A percentile compares a stretch with the other conserved stretches of the same genome.
Conservation (phyloP, 148 eudicot genomes). For the Euryodendron excelsum region DNA sequence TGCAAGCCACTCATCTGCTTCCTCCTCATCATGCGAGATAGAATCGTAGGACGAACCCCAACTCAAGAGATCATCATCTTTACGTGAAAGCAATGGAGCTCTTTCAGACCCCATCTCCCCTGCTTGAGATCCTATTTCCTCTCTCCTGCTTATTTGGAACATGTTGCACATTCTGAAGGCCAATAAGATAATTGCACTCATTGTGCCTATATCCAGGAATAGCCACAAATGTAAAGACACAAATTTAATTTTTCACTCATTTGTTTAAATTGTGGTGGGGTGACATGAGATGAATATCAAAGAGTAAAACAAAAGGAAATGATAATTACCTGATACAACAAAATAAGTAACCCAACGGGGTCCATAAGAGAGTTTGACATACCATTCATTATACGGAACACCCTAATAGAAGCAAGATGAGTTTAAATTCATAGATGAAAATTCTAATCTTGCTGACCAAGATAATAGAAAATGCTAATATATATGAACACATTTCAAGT, state of each 20-base stretch:
- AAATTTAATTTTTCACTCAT: background rate
- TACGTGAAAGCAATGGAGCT: constrained; percentile 49
- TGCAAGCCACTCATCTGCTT: constrained; percentile 27
- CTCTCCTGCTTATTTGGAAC: constrained; percentile 12
- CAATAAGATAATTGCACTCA: constrained; percentile 29
- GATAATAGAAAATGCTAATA: background rate
- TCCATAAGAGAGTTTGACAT: constrained; percentile 43
- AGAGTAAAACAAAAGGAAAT: no score
- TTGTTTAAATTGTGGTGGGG: no score
- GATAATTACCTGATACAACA: constrained; percentile 34
- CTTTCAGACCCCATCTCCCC: constrained; percentile 26
- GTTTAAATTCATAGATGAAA: background rate
- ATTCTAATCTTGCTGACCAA: no score
- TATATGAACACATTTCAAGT: no score
- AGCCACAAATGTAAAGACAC: background rate
- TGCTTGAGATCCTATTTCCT: constrained; percentile 19
- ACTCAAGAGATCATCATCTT: constrained; percentile 41
- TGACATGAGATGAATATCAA: no score
- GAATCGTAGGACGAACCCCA: constrained; percentile 65
- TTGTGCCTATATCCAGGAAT: constrained; percentile 33
- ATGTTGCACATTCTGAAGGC: constrained; percentile 30
- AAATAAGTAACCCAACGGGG: constrained; percentile 49
- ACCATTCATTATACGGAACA: constrained; percentile 31
- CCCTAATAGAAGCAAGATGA: constrained; percentile 6
- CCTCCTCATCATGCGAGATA: constrained; percentile 49